These are phyloP conservation scores for Aegilops bicornis DNA, from an alignment of 176 grass and related monocot genomes.

Conservation along the genomic window DNA sequence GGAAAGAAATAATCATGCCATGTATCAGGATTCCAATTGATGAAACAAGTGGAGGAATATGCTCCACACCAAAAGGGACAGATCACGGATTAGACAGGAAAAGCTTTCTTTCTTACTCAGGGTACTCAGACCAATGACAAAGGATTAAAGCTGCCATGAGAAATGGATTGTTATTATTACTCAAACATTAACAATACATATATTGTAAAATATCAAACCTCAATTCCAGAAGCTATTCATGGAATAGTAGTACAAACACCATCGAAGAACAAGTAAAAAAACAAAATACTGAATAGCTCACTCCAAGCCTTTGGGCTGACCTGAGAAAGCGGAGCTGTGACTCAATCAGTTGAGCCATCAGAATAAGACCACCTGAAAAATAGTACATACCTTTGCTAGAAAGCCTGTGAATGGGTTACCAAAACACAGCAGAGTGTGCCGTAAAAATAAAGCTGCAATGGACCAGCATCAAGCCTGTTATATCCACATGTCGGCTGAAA, in stretches of 20 bases:
- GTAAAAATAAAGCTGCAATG: constrained; percentile 19
- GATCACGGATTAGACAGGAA: constrained; percentile 20
- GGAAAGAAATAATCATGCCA: constrained; percentile 13
- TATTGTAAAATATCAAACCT: background rate
- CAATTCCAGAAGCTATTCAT: background rate
- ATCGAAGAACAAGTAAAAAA: background rate
- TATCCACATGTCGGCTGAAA: constrained; percentile 23
- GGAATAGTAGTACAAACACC: background rate
- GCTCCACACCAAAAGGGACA: constrained; percentile 12
- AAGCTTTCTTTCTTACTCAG: constrained; percentile 9
- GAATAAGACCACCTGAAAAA: constrained; percentile 33
- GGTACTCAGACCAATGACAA: constrained; percentile 12
- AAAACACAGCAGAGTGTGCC: constrained; percentile 35
- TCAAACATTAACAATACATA: background rate
- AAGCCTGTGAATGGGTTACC: constrained; percentile 41
- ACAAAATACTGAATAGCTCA: background rate
- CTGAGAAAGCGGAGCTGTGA: background rate
- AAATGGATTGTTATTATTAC: constrained; percentile 20
- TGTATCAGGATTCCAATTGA: constrained; percentile 5
- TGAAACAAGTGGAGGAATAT: constrained; percentile 21
- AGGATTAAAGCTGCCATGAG: constrained; percentile 22
- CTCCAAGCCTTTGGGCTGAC: constrained; percentile 16
- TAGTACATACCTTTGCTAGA: constrained; percentile 24
- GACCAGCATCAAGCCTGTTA: constrained; percentile 17
- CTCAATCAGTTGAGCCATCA: constrained; percentile 31